These are phyloP conservation scores for Beta lomatogona DNA, from an alignment of 179 eudicot genomes.

Conservation along the genomic window DNA sequence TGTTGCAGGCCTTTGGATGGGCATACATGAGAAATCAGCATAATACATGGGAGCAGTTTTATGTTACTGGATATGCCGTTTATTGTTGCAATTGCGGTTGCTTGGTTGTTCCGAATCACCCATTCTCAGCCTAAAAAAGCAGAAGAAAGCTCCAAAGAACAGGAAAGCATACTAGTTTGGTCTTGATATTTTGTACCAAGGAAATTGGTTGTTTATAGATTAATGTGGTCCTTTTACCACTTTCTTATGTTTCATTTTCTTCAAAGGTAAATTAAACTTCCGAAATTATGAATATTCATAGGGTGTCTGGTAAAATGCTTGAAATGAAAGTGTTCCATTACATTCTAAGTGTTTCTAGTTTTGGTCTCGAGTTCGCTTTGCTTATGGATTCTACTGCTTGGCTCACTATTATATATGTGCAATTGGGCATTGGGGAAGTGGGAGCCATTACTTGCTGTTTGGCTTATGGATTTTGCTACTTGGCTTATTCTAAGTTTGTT, in stretches of 20 bases:
- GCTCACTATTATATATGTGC: neutral
- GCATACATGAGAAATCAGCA: constrained; percentile 71
- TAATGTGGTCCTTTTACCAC: neutral
- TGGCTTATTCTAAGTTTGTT: no score
- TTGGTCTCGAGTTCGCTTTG: neutral
- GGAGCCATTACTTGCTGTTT: no score
- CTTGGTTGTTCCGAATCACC: constrained; percentile 58
- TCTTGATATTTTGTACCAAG: neutral
- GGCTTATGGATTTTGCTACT: no score
- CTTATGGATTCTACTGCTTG: no score
- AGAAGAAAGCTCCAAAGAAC: constrained; percentile 27
- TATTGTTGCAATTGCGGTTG: constrained; percentile 72
- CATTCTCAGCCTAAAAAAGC: constrained; percentile 60
- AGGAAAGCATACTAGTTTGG: no score
- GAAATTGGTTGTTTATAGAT: constrained; percentile 14
- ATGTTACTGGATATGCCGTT: constrained; percentile 94
- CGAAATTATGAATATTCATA: neutral
- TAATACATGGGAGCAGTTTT: constrained; percentile 86
- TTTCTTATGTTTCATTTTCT: neutral
- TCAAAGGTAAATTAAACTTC: neutral
- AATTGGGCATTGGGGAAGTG: neutral
- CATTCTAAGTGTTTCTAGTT: neutral
- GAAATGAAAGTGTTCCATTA: neutral
- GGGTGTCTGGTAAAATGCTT: neutral
- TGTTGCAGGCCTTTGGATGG: constrained; percentile 92